Evolutionary conservation across 345 rosid species (phyloP).

Genomic region (Trapa bicornis): DNA sequence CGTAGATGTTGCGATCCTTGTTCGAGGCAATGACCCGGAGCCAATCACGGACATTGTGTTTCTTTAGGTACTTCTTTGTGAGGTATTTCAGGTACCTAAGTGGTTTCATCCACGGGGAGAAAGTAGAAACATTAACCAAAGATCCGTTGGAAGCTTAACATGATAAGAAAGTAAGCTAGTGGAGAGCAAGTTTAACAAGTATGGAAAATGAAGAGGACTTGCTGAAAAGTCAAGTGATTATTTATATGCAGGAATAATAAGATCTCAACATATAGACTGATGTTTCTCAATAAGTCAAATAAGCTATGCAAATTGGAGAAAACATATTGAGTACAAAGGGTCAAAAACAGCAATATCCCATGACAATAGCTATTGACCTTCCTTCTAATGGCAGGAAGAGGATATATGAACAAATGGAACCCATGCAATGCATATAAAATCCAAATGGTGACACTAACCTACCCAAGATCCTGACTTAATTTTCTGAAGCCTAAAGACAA

Average conservation of each 20-base stretch:
- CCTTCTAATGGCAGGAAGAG: too few species aligned
- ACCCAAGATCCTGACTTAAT: too few species aligned
- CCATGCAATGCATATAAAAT: too few species aligned
- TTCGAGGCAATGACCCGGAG: constrained; percentile 40
- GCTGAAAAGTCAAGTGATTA: too few species aligned
- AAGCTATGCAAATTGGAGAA: too few species aligned
- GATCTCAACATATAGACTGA: not conserved
- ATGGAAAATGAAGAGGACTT: not conserved
- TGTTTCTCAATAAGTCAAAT: not conserved
- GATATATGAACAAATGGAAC: too few species aligned
- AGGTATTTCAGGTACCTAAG: constrained; percentile 29
- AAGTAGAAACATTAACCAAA: not conserved
- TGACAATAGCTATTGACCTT: too few species aligned
- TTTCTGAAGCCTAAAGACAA: too few species aligned
- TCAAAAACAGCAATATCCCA: too few species aligned
- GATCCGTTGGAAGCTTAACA: not conserved
- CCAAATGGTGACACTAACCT: too few species aligned
- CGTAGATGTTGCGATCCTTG: constrained; percentile 35
- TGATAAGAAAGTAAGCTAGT: not conserved
- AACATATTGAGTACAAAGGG: too few species aligned
- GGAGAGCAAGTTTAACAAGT: not conserved
- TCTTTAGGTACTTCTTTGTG: constrained; percentile 42
- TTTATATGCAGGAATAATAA: not conserved
- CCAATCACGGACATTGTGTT: constrained; percentile 45
- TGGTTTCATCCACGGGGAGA: not conserved